Base-by-base conservation (phyloP, 257 asterid species). In the Solanum sparsipilum region DNA sequence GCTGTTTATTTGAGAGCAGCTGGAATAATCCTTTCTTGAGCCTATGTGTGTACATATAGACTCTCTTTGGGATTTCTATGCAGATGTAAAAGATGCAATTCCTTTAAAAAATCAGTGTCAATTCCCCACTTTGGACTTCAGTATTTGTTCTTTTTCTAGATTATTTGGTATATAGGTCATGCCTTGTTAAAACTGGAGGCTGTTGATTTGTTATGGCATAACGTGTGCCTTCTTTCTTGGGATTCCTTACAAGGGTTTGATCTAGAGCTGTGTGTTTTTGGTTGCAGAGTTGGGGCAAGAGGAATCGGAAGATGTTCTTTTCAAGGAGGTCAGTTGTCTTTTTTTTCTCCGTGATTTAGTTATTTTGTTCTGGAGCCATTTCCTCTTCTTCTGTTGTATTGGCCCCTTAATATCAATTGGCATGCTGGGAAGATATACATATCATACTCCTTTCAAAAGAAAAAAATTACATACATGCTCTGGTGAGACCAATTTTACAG, bases 251-350 rank as follows among this genome's bases (percentile, higher is more conserved):
- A 13, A 29, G 46, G 18, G 44, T 48, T n/a, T 18, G 84, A 72
- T 86, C 20, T 36, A 82, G 86, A 82, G 58, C 68, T 86, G 36
- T 84, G 36, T 76, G 31, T 86, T 74, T 91, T 92, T 93, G 88
- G 89, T 88, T 93, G 92, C 99, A 97, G 99, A 93, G 89, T 86
- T 97, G 91, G 94, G 96, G 90, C 92, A 89, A 90, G 99, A 95
- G 93, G 99, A 97, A 90, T 90, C 94, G 0, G 98, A 97, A 90
- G 99, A 97, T 89, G 96, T 96, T 92, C 96, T 90, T 86, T 97
- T 97, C 86, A 97, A 97, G 94, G 98, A 96, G 98, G 99, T 96
- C 12, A 27, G 92, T 34, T 79, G 20, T 88, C 52, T 67, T 85
- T 68, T 52, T 58, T 84, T 84, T 70, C 23, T 52, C 8, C 38